Base-by-base conservation (phyloP, 805 yeast genomes). In the Komagataella populi region DNA sequence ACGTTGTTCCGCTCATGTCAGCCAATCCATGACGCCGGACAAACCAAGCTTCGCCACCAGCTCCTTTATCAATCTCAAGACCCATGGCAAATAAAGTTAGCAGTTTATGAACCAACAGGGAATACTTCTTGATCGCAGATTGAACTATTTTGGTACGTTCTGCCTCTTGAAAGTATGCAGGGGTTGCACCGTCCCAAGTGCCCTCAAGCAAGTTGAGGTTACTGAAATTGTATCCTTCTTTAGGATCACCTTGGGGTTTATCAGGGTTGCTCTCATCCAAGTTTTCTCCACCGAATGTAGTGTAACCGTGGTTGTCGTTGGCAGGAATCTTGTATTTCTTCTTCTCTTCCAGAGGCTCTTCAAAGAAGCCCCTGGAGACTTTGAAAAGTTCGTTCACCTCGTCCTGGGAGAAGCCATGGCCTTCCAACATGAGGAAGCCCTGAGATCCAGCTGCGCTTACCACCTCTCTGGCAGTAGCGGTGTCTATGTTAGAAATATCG, bases 171-270 rank as follows among this genome's bases (percentile, higher is more conserved):
- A 82, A 79, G 62, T 74, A 65, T 6, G 63, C 68, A 3, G 87
- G 89, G 22, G 81, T 60, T 3, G 63, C 63, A 30, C 70, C 65
- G 45, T 60, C 60, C 47, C 54, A 50, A 50, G 57, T 59, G 18
- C 85, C 86, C 18, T 73, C 70, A n/a, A 58, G 53, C 49, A 77
- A 72, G 57, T 77, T 63, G 55, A 81, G 69, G 22, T 67, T 62
- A 30, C 80, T 78, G 57, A 83, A 76, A 59, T 85, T 84, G 65
- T 80, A 76, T 0, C 84, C 87, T 60, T 81, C 84, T 57, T 81
- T 81, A 44, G 81, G 83, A 61, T 81, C 86, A 4, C 83, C 83
- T 24, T 62, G 57, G n/a, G 59, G 52, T 53, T 61, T 66, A 47
- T 59, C 63, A 4, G 65, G 60, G 23, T 63, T 59, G 49, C 62